These are phyloP conservation scores for Coriaria nepalensis DNA, from an alignment of 306 rosid genomes.

Conservation along the genomic window DNA sequence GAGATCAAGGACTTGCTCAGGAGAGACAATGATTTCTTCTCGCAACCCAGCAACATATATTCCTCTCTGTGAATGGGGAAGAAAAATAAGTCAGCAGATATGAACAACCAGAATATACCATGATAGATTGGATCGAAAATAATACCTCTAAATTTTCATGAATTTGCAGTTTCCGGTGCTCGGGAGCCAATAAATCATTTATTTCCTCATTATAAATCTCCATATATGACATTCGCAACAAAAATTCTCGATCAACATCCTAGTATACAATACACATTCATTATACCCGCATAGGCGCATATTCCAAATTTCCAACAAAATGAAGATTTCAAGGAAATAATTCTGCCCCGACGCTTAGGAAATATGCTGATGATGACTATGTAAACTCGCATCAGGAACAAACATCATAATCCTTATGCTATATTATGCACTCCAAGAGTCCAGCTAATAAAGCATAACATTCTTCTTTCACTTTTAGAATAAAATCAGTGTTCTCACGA, in stretches of 20 bases:
- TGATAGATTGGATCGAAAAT: constrained; percentile 1
- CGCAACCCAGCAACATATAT: constrained; percentile 92
- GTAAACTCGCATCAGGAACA: too few species aligned
- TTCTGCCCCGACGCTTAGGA: too few species aligned
- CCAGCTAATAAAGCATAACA: too few species aligned
- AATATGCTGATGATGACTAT: too few species aligned
- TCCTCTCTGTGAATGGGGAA: constrained; percentile 52
- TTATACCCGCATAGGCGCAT: too few species aligned
- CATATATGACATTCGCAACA: constrained; percentile 95
- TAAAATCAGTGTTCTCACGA: too few species aligned
- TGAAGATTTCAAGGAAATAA: too few species aligned
- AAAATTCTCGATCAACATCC: constrained; percentile 82
- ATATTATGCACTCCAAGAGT: too few species aligned
- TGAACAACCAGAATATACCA: constrained; percentile 8
- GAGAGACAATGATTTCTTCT: constrained; percentile 88
- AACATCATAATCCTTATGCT: too few species aligned
- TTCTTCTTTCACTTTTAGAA: too few species aligned
- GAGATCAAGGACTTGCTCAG: constrained; percentile 72
- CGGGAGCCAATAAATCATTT: constrained; percentile 86
- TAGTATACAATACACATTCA: too few species aligned
- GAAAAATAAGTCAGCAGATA: constrained; percentile 13
- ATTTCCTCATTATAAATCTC: constrained; percentile 93
- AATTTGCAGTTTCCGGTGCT: constrained; percentile 91
- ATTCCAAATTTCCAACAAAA: too few species aligned
- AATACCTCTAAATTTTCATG: constrained; percentile 83